Percentiles rank a stretch among this genome's conserved stretches.
phyloP scores from a whole-genome alignment of 1,284 basidiomycete species.

The Meripilus lineatus region DNA sequence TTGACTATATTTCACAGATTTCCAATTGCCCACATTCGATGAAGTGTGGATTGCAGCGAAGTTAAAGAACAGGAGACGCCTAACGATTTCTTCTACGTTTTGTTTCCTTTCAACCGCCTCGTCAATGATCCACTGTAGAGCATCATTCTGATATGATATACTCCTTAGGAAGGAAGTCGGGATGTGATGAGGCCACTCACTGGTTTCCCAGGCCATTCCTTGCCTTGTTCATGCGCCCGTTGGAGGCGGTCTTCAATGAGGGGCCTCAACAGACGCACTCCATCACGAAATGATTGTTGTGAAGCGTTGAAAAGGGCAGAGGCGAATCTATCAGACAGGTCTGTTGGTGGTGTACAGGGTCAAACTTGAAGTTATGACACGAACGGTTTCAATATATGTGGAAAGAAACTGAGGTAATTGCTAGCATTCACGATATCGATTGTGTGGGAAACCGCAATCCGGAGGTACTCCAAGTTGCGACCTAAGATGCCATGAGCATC shows the following conservation, averaged over 20 bases:
- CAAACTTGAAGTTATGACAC: neutral
- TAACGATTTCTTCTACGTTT: slow-evolving; percentile 16
- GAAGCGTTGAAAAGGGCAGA: neutral
- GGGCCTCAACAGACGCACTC: neutral
- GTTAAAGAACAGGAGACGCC: slow-evolving; percentile 22
- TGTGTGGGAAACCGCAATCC: neutral
- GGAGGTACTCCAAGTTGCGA: neutral
- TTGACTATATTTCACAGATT: neutral
- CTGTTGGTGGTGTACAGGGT: neutral
- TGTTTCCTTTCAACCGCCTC: slow-evolving; percentile 14
- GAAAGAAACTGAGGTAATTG: slow-evolving; percentile 13
- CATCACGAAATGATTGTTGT: neutral
- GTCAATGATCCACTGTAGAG: slow-evolving; percentile 24
- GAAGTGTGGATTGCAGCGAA: slow-evolving; percentile 30
- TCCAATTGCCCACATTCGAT: slow-evolving; percentile 19
- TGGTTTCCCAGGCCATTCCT: slow-evolving; percentile 3
- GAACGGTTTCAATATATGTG: slow-evolving; percentile 20
- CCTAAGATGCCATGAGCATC: slow-evolving; percentile 1
- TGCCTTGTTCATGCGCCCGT: slow-evolving; percentile 13
- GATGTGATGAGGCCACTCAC: neutral
- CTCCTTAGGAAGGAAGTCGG: neutral
- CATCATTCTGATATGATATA: slow-evolving; percentile 22
- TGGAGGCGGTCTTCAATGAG: slow-evolving; percentile 15
- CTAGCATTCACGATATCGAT: neutral
- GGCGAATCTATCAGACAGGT: neutral